These are phyloP conservation scores for Trichocladium uniseriatum DNA, from an alignment of 495 filamentous ascomycete genomes.

Conservation along the genomic window DNA sequence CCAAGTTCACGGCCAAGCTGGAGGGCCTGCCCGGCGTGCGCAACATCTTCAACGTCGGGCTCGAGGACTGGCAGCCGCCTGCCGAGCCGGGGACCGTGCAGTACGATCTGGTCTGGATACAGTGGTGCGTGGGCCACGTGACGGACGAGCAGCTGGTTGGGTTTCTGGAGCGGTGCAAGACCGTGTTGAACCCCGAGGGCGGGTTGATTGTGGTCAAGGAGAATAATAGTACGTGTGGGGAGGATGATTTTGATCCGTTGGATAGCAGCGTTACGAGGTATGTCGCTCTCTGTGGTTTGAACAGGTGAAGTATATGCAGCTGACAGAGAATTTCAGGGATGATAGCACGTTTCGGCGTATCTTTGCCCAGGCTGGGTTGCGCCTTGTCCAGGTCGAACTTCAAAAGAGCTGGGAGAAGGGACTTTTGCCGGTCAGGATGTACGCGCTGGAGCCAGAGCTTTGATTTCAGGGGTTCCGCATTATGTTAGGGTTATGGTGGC, in stretches of 20 bases:
- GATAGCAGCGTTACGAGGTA: conserved; percentile 72
- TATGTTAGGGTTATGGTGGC: too few species aligned
- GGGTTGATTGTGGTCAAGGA: conserved; percentile 74
- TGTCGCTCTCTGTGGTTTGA: neutral
- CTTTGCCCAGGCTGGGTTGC: conserved; percentile 61
- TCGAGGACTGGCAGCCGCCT: conserved; percentile 69
- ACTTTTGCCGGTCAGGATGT: conserved; percentile 61
- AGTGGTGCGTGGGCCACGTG: conserved; percentile 90
- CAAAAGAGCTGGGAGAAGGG: conserved; percentile 57
- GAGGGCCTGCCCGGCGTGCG: conserved; percentile 43
- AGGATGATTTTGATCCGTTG: conserved; percentile 65
- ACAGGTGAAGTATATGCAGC: neutral
- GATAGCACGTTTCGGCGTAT: conserved; percentile 61
- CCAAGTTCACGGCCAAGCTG: conserved; percentile 47
- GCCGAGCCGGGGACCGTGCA: conserved; percentile 34
- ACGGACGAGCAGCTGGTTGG: conserved; percentile 66
- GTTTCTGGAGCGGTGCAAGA: conserved; percentile 55
- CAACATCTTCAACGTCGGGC: conserved; percentile 56
- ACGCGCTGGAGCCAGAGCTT: conserved; percentile 52
- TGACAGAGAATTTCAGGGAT: conserved; percentile 33
- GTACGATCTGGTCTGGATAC: conserved; percentile 63
- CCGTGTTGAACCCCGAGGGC: conserved; percentile 38
- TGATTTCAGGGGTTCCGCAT: too few species aligned
- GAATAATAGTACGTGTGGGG: conserved; percentile 56
- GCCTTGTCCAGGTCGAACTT: conserved; percentile 58